These are phyloP conservation scores for Epichloe bromicola DNA, from an alignment of 2,329 filamentous ascomycete species.

Conservation along the genomic window DNA sequence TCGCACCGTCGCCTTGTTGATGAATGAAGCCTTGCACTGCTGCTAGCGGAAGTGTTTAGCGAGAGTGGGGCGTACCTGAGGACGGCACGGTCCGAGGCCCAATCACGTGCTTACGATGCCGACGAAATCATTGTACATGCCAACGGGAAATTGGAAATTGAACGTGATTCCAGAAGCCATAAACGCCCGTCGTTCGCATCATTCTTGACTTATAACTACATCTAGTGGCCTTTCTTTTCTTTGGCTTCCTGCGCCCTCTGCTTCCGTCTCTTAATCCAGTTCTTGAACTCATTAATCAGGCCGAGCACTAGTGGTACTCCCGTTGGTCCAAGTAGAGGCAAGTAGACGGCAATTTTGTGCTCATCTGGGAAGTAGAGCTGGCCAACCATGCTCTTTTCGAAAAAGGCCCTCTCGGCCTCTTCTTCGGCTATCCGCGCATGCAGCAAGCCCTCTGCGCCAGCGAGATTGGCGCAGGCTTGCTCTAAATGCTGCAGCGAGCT, in stretches of 20 bases:
- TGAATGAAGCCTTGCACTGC: no score
- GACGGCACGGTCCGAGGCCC: no score
- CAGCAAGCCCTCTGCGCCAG: conserved; percentile 52
- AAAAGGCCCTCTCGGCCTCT: conserved; percentile 88
- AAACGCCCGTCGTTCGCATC: not conserved
- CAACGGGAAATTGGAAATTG: no score
- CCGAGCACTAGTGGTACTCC: conserved; percentile 82
- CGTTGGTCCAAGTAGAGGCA: conserved; percentile 80
- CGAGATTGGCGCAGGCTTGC: conserved; percentile 60
- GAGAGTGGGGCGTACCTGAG: no score
- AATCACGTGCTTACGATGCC: no score
- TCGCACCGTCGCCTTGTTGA: not conserved
- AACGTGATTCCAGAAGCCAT: not conserved
- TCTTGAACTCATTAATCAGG: conserved; percentile 66
- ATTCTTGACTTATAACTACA: not conserved
- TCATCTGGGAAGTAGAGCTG: conserved; percentile 98
- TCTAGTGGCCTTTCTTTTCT: conserved; percentile 24
- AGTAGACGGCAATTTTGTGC: conserved; percentile 92
- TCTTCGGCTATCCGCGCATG: conserved; percentile 76
- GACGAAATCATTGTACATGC: no score
- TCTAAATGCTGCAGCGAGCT: conserved; percentile 68
- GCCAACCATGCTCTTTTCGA: conserved; percentile 97
- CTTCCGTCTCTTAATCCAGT: conserved; percentile 36
- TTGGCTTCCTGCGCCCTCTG: conserved; percentile 28
- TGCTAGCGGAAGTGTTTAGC: no score